phyloP scores from a whole-genome alignment of 495 filamentous ascomycete genomes.

The Immersiella caudata region DNA sequence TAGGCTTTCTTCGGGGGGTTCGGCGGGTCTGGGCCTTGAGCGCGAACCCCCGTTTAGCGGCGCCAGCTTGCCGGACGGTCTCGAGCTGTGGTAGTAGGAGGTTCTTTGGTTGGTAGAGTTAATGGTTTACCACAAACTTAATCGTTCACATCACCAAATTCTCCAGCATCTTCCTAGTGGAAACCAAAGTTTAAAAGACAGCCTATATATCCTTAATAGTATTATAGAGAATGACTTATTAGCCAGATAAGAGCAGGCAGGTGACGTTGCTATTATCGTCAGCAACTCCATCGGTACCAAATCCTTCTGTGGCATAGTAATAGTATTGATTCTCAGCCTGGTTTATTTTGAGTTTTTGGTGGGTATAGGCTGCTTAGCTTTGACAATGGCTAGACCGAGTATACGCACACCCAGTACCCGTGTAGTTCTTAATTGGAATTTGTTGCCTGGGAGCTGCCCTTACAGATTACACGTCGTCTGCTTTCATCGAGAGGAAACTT shows the following conservation, averaged over 20 bases:
- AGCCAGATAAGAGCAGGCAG: constrained; percentile 6
- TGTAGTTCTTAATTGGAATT: no score
- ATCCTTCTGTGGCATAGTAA: constrained; percentile 8
- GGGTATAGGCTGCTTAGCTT: constrained; percentile 1
- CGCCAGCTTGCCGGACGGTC: no score
- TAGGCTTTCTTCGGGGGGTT: no score
- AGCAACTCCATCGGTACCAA: neutral
- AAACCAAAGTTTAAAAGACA: constrained; percentile 8
- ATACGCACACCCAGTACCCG: neutral
- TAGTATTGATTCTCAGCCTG: neutral
- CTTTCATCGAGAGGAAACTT: no score
- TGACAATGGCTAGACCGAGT: constrained; percentile 2
- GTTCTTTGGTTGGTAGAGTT: no score
- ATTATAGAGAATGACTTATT: constrained; percentile 13
- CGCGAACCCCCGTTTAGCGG: no score
- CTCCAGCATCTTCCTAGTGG: neutral
- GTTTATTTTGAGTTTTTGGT: neutral
- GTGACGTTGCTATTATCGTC: constrained; percentile 4
- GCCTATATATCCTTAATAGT: constrained; percentile 9
- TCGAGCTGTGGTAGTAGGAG: no score
- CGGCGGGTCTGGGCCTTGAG: no score
- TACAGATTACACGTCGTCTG: no score
- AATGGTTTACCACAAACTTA: neutral
- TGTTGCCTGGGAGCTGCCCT: no score
- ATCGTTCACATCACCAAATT: constrained; percentile 1